Evolutionary conservation across 176 grass and related monocot species (phyloP).

Genomic region (Carex kokanica): DNA sequence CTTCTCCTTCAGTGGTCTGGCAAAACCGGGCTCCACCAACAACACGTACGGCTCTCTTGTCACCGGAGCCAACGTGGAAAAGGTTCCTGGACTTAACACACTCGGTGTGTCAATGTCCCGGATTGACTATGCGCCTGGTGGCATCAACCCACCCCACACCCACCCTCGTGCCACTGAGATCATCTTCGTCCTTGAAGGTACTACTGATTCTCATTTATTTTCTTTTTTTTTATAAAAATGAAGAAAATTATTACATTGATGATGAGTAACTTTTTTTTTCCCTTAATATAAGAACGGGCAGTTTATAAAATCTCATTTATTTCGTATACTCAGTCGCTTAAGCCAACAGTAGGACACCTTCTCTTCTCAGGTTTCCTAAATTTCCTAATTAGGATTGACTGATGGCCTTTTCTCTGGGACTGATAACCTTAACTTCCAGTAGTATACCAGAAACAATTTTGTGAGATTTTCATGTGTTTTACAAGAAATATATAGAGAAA

Average conservation of each 20-base stretch:
- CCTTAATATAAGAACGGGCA: not conserved
- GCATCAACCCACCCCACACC: slow-evolving; percentile 24
- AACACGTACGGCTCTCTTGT: slow-evolving; percentile 17
- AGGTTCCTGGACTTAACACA: slow-evolving; percentile 22
- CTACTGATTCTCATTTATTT: not conserved
- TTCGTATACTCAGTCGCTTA: not conserved
- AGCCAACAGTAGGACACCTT: not conserved
- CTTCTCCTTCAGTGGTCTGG: slow-evolving; percentile 27
- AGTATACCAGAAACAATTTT: not conserved
- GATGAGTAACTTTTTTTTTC: not conserved
- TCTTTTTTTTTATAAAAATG: not conserved
- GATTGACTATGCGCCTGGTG: slow-evolving; percentile 24
- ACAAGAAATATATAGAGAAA: not conserved
- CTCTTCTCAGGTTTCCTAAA: not conserved
- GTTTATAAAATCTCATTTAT: not conserved
- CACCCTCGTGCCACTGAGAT: slow-evolving; percentile 28
- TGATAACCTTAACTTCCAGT: not conserved
- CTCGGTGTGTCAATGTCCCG: slow-evolving; percentile 26
- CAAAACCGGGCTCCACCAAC: slow-evolving; percentile 15
- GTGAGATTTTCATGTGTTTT: not conserved
- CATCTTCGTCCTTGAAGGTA: slow-evolving; percentile 30
- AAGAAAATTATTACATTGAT: not conserved
- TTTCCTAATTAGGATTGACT: not conserved
- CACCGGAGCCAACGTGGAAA: slow-evolving; percentile 22
- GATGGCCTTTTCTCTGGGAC: not conserved